Evolutionary conservation across 768 basidiomycete species (phyloP).

Genomic region (Panaeolus papilionaceus): DNA sequence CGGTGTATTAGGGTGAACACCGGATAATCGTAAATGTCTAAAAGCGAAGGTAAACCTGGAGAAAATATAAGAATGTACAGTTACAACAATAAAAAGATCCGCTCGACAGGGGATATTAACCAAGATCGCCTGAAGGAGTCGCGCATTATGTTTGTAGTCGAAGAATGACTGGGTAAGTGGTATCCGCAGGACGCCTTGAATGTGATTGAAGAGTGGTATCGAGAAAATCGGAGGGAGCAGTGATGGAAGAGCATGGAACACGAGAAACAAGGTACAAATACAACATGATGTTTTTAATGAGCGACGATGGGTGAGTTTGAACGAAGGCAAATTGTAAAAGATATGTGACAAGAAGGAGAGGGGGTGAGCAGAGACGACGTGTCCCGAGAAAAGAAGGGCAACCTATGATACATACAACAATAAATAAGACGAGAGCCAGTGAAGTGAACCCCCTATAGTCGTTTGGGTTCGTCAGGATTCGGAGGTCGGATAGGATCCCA

Average conservation of each 20-base stretch:
- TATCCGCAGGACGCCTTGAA: constrained; percentile 23
- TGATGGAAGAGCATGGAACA: constrained; percentile 15
- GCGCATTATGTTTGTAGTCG: neutral
- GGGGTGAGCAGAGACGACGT: neutral
- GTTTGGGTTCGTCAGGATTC: constrained; percentile 4
- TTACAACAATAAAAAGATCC: constrained; percentile 24
- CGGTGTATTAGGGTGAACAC: constrained; percentile 33
- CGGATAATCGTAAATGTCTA: constrained; percentile 31
- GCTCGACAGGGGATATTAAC: constrained; percentile 18
- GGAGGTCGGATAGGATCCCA: neutral
- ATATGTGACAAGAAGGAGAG: constrained; percentile 11
- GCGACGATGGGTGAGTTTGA: constrained; percentile 16
- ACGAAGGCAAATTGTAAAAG: constrained; percentile 10
- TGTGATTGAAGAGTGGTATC: constrained; percentile 9
- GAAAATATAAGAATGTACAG: constrained; percentile 24
- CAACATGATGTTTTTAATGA: constrained; percentile 15
- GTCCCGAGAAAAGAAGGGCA: constrained; percentile 13
- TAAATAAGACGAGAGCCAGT: constrained; percentile 26
- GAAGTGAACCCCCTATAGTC: neutral
- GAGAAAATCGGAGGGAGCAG: constrained; percentile 8
- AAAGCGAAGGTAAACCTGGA: constrained; percentile 10
- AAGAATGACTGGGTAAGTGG: neutral
- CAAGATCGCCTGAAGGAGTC: constrained; percentile 17
- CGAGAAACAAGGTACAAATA: constrained; percentile 18
- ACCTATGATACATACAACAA: constrained; percentile 33